Base-by-base conservation (phyloP, 306 rosid genomes). In the Urtica urens region DNA sequence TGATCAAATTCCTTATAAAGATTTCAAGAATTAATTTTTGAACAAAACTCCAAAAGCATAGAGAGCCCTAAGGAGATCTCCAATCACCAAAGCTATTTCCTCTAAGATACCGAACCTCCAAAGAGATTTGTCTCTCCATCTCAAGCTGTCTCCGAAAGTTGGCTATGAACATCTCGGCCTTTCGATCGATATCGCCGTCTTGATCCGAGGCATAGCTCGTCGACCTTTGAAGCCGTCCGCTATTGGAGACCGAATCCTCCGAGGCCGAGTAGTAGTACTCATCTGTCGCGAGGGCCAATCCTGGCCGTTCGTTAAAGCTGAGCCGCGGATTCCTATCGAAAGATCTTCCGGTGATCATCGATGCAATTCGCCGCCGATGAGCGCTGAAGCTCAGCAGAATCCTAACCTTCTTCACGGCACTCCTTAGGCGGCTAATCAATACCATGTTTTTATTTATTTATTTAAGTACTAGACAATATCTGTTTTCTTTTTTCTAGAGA, bases 121-220 rank as follows among this genome's bases (percentile, higher is more conserved):
- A 56, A 0, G 92, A 84, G 16, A 81, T 59, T 48, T 90, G 99
- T 17, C 95, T 70, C 49, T 90, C 99, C 13, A 90, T 51, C 51
- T 11, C 67, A 75, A 90, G 94, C 44, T 79, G 94, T 1, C 62
- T 66, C 22, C 79, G 64, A 65, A 90, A 90, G 40, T 79, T 90
- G 19, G 65, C 48, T 0, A 85, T 90, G 33, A 90, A 90, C 56
- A 60, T 63, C 37, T 90, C 99, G 0, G 95, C 80, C 23, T 74
- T 80, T 26, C 38, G 64, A 52, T 90, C 78, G 31, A 90, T 63
- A 33, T 85, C 95, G 22, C 79, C 99, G 35, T 84, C 87, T 0
- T 28, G 33, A 13, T 41, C 47, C 47, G 80, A 75, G 11, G 78
- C 77, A 46, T 4, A 73, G 55, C 85, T 87, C 7, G 31, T 51